Evolutionary conservation across 2,329 filamentous ascomycete genomes (phyloP).

Genomic region (Epichloe uncinata): DNA sequence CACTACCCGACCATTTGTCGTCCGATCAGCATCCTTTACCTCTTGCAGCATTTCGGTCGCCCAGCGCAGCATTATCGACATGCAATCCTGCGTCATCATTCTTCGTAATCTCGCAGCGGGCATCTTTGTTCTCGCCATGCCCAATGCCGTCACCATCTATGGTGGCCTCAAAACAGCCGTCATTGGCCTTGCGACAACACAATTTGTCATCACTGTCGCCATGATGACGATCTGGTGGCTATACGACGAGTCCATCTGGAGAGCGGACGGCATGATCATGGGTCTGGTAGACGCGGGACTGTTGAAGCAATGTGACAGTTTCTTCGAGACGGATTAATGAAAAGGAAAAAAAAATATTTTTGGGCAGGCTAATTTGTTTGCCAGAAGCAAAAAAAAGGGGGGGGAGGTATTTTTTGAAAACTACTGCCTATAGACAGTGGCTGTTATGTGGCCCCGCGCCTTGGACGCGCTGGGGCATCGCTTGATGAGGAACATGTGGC

Average conservation of each 20-base stretch:
- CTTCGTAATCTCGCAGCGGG: constrained; percentile 29
- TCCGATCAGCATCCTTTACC: constrained; percentile 35
- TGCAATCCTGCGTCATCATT: constrained; percentile 29
- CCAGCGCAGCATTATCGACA: constrained; percentile 34
- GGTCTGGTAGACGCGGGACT: constrained; percentile 30
- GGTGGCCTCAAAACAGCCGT: constrained; percentile 24
- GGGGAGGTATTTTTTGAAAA: too few species aligned
- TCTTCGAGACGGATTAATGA: constrained; percentile 28
- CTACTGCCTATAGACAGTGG: background rate
- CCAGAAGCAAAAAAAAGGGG: too few species aligned
- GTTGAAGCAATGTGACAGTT: constrained; percentile 29
- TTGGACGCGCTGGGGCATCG: background rate
- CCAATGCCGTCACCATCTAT: constrained; percentile 20
- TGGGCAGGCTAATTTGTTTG: too few species aligned
- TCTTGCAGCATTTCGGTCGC: constrained; percentile 31
- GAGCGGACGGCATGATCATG: constrained; percentile 34
- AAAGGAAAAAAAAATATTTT: background rate
- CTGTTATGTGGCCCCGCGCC: background rate
- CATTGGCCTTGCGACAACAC: constrained; percentile 28
- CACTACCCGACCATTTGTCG: constrained; percentile 28
- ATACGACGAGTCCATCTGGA: constrained; percentile 26
- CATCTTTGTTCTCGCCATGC: constrained; percentile 28
- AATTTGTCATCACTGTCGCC: constrained; percentile 24
- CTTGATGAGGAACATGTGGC: background rate
- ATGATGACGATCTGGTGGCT: constrained; percentile 27